A percentile compares a stretch with the other conserved stretches of the same genome.
Evolutionary conservation across 2,329 filamentous ascomycete genomes (phyloP).

Genomic region (Xylaria sp.): DNA sequence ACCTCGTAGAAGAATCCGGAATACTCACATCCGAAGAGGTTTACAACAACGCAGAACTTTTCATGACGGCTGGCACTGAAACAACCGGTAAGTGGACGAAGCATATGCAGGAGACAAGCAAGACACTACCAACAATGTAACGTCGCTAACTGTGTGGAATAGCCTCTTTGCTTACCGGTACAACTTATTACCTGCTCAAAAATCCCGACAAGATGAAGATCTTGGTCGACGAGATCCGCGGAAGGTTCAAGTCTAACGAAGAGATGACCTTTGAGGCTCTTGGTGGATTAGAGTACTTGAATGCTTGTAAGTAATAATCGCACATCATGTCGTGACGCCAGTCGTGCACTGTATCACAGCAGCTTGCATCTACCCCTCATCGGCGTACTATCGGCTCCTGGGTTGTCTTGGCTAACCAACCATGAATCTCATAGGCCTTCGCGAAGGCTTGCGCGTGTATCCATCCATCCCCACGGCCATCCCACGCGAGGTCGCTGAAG

Average conservation of each 20-base stretch:
- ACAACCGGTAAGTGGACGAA: slow-evolving; percentile 29
- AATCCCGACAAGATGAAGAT: slow-evolving; percentile 31
- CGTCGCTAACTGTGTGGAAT: slow-evolving; percentile 28
- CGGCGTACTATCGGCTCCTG: not conserved
- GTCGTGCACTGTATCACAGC: not conserved
- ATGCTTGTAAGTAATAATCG: slow-evolving; percentile 33
- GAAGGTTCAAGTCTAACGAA: slow-evolving; percentile 29
- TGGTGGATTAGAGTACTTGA: slow-evolving; percentile 41
- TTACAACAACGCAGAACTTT: slow-evolving; percentile 37
- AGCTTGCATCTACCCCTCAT: not conserved
- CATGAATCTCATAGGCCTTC: slow-evolving; percentile 31
- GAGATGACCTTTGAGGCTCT: slow-evolving; percentile 46
- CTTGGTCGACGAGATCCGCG: slow-evolving; percentile 31
- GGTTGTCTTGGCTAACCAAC: not conserved
- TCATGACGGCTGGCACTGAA: slow-evolving; percentile 40
- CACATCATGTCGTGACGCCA: not conserved
- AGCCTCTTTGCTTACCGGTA: slow-evolving; percentile 36
- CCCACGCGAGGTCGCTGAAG: slow-evolving; percentile 40
- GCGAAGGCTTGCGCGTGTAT: slow-evolving; percentile 42
- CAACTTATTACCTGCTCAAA: slow-evolving; percentile 30
- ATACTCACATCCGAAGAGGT: slow-evolving; percentile 36
- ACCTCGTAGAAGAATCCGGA: slow-evolving; percentile 39
- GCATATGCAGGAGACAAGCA: not conserved
- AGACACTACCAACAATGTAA: not conserved
- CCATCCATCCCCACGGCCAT: slow-evolving; percentile 39